These are phyloP conservation scores for Russula sp. DNA, from an alignment of 768 basidiomycete genomes.

Conservation along the genomic window DNA sequence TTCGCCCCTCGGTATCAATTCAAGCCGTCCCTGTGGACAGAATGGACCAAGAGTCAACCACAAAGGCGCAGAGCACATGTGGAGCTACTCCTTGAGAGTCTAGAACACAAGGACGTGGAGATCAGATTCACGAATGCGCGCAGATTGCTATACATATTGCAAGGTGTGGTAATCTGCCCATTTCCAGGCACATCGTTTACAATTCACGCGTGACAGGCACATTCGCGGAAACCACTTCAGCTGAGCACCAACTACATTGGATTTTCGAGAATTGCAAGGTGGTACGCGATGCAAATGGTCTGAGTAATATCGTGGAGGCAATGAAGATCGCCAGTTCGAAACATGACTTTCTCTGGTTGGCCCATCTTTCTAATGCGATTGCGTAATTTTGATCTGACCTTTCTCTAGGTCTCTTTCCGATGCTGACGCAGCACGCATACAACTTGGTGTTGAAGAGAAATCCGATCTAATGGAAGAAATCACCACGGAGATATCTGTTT, in stretches of 20 bases:
- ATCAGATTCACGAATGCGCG: slow-evolving; percentile 85
- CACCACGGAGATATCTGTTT: slow-evolving; percentile 88
- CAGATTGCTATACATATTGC: slow-evolving; percentile 83
- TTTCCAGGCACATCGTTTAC: slow-evolving; percentile 19
- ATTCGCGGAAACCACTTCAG: slow-evolving; percentile 86
- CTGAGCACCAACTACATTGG: slow-evolving; percentile 94
- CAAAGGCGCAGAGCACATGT: slow-evolving; percentile 68
- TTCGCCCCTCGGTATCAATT: slow-evolving; percentile 17
- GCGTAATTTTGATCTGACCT: slow-evolving; percentile 1
- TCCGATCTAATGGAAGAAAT: slow-evolving; percentile 85
- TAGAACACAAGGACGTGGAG: slow-evolving; percentile 84
- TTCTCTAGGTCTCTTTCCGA: slow-evolving; percentile 68
- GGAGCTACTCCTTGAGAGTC: slow-evolving; percentile 75
- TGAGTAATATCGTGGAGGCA: slow-evolving; percentile 79
- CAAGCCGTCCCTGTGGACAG: slow-evolving; percentile 41
- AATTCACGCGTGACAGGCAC: slow-evolving; percentile 52
- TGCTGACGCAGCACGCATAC: slow-evolving; percentile 65
- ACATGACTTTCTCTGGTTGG: slow-evolving; percentile 77
- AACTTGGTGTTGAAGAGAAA: slow-evolving; percentile 66
- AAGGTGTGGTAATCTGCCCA: slow-evolving; percentile 54
- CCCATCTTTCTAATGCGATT: background rate
- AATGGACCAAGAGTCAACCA: slow-evolving; percentile 73
- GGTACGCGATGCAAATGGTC: slow-evolving; percentile 78
- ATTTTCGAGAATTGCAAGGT: slow-evolving; percentile 92
- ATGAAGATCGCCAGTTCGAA: slow-evolving; percentile 87